Conservation (phyloP, 75 land plant species). For the Selaginella moellendorffii region DNA sequence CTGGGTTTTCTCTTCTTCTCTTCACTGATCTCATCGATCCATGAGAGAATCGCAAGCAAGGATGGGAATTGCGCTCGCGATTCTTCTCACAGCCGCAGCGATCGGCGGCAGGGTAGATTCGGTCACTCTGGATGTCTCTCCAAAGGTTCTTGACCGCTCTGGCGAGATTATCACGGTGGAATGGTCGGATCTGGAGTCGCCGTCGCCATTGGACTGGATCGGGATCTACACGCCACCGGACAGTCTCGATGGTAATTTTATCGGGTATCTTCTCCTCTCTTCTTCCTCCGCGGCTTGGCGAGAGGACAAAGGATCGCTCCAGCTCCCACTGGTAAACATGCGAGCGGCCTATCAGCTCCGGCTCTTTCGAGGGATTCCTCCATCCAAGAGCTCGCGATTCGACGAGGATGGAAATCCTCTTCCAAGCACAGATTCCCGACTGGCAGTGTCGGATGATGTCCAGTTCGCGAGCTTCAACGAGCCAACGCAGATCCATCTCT, state of each 20-base stretch:
- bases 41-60: too few species aligned
- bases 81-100: too few species aligned
- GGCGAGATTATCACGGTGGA: conserved; percentile 34
- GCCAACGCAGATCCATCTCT: conserved; percentile 56
- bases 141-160: conserved; percentile 29
- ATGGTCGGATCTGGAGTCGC: conserved; percentile 36
- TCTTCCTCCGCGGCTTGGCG: conserved; percentile 35
- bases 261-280: conserved; percentile 63
- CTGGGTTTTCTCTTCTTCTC: too few species aligned
- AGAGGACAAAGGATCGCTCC: conserved; percentile 37
- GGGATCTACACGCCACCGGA: conserved; percentile 76
- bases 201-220: conserved; percentile 60
- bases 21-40: too few species aligned
- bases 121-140: conserved; percentile 26
- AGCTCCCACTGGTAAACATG: conserved; percentile 48
- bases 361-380: conserved; percentile 46
- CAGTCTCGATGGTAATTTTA: conserved; percentile 41
- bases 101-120: too few species aligned
- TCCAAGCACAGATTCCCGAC: conserved; percentile 38
- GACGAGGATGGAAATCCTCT: conserved; percentile 66
- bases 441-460: conserved; percentile 36
- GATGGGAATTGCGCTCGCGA: too few species aligned
- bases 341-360: conserved; percentile 55
- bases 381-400: conserved; percentile 12
- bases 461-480: conserved; percentile 28